A percentile compares a stretch with the other conserved stretches of the same genome.
Evolutionary conservation across 2,329 filamentous ascomycete genomes (phyloP).

Genomic region (Talaromyces rugulosus): DNA sequence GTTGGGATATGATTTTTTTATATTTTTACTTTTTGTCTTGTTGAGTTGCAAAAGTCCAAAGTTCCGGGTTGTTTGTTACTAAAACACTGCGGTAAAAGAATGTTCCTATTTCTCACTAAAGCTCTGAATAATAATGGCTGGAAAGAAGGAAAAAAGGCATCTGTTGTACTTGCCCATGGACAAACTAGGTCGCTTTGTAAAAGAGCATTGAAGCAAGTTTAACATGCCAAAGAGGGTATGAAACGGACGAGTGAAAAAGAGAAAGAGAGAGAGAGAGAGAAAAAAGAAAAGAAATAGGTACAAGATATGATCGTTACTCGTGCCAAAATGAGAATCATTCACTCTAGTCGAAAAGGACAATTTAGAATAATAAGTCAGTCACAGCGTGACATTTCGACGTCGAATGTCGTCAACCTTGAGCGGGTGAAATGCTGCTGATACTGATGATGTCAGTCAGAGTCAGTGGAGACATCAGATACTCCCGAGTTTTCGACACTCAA

Average conservation of each 20-base stretch:
- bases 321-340: neutral
- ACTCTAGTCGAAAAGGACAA: neutral
- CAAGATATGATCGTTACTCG: neutral
- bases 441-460: constrained; percentile 4
- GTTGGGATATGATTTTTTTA: neutral
- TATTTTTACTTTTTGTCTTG: neutral
- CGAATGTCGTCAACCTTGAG: neutral
- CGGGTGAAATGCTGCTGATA: neutral
- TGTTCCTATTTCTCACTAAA: no score
- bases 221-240: neutral
- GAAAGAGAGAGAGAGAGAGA: no score
- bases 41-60: neutral
- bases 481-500: constrained; percentile 50
- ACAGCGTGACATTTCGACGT: neutral
- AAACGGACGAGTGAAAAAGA: neutral
- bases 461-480: constrained; percentile 29
- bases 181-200: neutral
- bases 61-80: neutral
- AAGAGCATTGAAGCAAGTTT: neutral
- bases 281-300: neutral
- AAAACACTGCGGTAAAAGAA: neutral
- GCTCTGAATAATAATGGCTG: neutral
- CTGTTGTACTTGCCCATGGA: neutral
- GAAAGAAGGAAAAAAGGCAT: neutral
- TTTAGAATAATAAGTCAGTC: neutral